phyloP scores from a whole-genome alignment of 129 eudicot species.

The Centaurea solstitialis region DNA sequence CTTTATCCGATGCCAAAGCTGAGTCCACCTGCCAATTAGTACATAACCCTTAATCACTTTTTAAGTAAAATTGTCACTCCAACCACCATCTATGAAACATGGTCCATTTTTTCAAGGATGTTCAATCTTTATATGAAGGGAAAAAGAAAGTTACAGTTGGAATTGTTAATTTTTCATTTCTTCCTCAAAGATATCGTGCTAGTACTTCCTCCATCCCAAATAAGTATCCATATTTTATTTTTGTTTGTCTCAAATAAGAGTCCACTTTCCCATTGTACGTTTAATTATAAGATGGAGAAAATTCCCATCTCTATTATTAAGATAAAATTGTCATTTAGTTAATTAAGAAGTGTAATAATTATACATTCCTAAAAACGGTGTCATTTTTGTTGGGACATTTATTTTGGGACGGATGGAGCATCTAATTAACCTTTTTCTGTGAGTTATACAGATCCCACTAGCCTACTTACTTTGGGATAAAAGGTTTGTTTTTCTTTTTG shows the following conservation, averaged over 20 bases:
- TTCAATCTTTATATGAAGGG: background rate
- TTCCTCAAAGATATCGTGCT: background rate
- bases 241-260: too few species aligned
- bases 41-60: background rate
- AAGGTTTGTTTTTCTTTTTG: background rate
- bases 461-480: background rate
- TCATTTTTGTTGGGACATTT: too few species aligned
- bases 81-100: constrained; percentile 2
- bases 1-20: constrained; percentile 61
- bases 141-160: background rate
- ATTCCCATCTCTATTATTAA: too few species aligned
- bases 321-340: too few species aligned
- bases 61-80: background rate
- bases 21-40: constrained; percentile 44
- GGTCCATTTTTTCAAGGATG: background rate
- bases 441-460: background rate
- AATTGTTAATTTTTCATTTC: background rate
- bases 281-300: too few species aligned
- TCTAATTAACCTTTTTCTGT: background rate
- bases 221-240: too few species aligned
- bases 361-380: too few species aligned
- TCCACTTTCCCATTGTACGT: too few species aligned
- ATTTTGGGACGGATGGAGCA: background rate
- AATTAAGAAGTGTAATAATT: too few species aligned
- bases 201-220: background rate